These are phyloP conservation scores for Isabelozyma rhagii DNA, from an alignment of 805 yeast species.

Conservation along the genomic window DNA sequence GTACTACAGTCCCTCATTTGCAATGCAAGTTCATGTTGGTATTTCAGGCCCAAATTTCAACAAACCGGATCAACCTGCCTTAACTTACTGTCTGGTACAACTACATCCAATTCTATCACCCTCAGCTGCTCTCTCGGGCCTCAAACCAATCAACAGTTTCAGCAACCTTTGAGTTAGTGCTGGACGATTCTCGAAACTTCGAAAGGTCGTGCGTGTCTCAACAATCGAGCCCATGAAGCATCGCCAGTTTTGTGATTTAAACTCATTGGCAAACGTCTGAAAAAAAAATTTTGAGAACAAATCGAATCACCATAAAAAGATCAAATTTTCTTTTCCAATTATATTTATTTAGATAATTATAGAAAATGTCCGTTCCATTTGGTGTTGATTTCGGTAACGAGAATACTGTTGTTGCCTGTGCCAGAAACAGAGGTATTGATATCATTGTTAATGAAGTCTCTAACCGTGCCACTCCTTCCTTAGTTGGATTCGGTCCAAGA, in stretches of 20 bases:
- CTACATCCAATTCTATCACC: not conserved
- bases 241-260: not conserved
- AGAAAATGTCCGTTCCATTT: slow-evolving; percentile 82
- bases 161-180: not conserved
- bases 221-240: not conserved
- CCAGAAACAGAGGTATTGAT: slow-evolving; percentile 98
- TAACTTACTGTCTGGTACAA: too few species aligned
- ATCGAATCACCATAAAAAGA: not conserved
- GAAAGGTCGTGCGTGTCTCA: not conserved
- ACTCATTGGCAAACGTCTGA: not conserved
- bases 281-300: not conserved
- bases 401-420: slow-evolving; percentile 91
- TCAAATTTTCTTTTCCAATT: not conserved
- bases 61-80: too few species aligned
- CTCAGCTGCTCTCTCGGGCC: not conserved
- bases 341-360: slow-evolving; percentile 2
- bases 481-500: slow-evolving; percentile 88
- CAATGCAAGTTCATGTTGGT: too few species aligned
- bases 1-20: too few species aligned
- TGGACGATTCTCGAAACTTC: not conserved
- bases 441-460: slow-evolving; percentile 98
- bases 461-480: slow-evolving; percentile 89
- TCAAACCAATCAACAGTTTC: not conserved
- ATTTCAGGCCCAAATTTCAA: too few species aligned
- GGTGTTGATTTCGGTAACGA: slow-evolving; percentile 98